Evolutionary conservation across 148 eudicot species (phyloP).

Genomic region (Heliamphora exappendiculata): DNA sequence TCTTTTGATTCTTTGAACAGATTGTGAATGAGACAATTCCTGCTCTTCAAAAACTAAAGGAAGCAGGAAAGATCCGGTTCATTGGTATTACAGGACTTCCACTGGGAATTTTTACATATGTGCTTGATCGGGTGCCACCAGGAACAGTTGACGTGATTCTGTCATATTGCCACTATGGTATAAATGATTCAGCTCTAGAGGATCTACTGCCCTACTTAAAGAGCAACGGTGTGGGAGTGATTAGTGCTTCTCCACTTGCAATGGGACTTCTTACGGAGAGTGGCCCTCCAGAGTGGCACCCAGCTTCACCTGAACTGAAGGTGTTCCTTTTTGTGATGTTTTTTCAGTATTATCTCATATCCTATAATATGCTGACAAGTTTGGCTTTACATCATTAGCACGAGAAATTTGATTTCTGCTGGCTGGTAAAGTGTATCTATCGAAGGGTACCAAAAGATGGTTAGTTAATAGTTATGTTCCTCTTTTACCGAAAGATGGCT

Average conservation of each 20-base stretch:
- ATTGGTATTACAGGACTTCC: conserved; percentile 98
- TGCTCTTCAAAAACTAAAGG: conserved; percentile 85
- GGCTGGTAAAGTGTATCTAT: not conserved
- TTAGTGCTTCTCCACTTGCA: conserved; percentile 91
- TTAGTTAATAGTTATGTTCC: no score
- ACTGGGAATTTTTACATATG: conserved; percentile 69
- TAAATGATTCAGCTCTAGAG: conserved; percentile 83
- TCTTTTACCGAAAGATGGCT: not conserved
- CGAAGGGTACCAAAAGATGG: not conserved
- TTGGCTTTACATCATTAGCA: not conserved
- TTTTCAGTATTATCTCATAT: not conserved
- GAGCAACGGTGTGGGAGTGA: conserved; percentile 90
- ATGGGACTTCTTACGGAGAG: conserved; percentile 97
- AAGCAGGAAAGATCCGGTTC: conserved; percentile 78
- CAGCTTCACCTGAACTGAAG: conserved; percentile 85
- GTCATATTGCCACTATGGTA: conserved; percentile 82
- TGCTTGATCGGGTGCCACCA: conserved; percentile 82
- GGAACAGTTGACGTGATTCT: conserved; percentile 83
- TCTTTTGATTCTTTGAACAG: conserved; percentile 27
- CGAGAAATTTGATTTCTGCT: not conserved
- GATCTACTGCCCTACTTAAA: conserved; percentile 83
- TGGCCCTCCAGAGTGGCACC: conserved; percentile 99
- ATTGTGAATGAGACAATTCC: conserved; percentile 91
- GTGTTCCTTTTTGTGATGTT: conserved; percentile 21
- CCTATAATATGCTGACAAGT: not conserved